Base-by-base conservation (phyloP, 169 alveolate species). In the Toxoplasma gondii region DNA sequence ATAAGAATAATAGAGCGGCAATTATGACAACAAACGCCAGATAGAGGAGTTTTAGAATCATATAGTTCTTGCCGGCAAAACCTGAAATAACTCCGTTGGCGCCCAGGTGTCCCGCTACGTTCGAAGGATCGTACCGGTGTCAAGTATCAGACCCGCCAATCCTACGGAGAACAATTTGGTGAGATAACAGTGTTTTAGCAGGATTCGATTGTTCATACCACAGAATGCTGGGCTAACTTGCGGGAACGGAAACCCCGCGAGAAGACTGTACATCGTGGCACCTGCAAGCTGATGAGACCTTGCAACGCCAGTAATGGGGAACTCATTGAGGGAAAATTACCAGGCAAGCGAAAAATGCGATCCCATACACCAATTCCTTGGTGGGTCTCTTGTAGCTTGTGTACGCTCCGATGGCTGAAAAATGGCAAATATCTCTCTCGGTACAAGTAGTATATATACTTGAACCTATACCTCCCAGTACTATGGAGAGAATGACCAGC, bases 171-270 rank as follows among this genome's bases (percentile, higher is more conserved):
- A 36, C 88, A 38, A 34, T 31, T 7, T 19, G 54, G 83, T 7
- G 87, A 29, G n/a, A 41, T 0, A 19, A 19, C 4, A 41, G 53
- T 31, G 38, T 27, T 45, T 0, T 9, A 22, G 24, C 49, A 29
- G 31, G 39, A 34, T 31, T 53, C 0, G 27, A 31, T 38, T 44
- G 36, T 31, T 82, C 69, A 22, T 58, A 92, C 94, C 94, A 64
- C 94, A 74, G 29, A 82, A 80, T 4, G 94, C 94, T 19, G 94
- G 94, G 43, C 94, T 92, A 16, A 92, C 36, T 27, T 38, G 80
- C 19, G 74, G 86, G 36, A 7, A 44, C 16, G 93, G 93, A n/a
- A 90, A 0, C 17, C 93, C 93, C 31, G 93, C 87, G 78, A 39
- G 54, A n/a, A 69, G 80, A 41, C 36, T 54, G 39, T 39, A 43